Base-by-base conservation (phyloP, 192 early-diverging fungal species). In the Thoreauomyces humboldtii region DNA sequence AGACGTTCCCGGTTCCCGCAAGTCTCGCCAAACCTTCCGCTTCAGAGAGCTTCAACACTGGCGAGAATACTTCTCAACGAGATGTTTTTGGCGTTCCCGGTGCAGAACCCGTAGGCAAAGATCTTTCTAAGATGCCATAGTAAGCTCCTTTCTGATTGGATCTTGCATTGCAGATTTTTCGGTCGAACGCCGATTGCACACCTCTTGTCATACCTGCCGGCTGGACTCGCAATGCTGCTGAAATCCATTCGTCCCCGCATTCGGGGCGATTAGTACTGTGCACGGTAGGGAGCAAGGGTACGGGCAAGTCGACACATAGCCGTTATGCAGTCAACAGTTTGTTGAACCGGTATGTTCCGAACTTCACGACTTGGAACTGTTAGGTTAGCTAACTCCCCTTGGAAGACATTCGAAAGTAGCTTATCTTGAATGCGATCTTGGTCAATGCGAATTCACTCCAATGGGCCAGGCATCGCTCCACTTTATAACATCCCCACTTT, bases 291-390 rank as follows among this genome's bases (percentile, higher is more conserved):
- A 76, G 75, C 43, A 89, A 88, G 66, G 87, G 91, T 31, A 84
- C 86, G 48, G 96, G 96, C 1, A 98, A 98, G 71, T 96, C 93
- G 21, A 94, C 92, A 0, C 88, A 93, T 59, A 74, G 84, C n/a
- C 81, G 87, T 22, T 83, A 87, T 48, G 58, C 92, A 27, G 56
- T 88, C 27, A 98, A 98, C 77, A 75, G 77, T 25, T 63, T 96
- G 59, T 62, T 96, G 24, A 77, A 81, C 46, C 74, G 77, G 87
- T 88, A 81, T 53, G 69, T 60, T 31, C 25, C 19, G 14, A 17
- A 7, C 37, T 3, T 36, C 48, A 28, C 47, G 50, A 9, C 44
- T 14, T 63, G 4, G 11, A 21, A 45, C 14, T 24, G 2, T 46
- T 46, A 6, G 4, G 44, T 24, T 46, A 46, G 25, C 25, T 6